Percentiles rank a stretch among this genome's conserved stretches.
These are phyloP conservation scores for Phialophora tarda DNA, from an alignment of 2,329 filamentous ascomycete genomes.

Conservation along the genomic window DNA sequence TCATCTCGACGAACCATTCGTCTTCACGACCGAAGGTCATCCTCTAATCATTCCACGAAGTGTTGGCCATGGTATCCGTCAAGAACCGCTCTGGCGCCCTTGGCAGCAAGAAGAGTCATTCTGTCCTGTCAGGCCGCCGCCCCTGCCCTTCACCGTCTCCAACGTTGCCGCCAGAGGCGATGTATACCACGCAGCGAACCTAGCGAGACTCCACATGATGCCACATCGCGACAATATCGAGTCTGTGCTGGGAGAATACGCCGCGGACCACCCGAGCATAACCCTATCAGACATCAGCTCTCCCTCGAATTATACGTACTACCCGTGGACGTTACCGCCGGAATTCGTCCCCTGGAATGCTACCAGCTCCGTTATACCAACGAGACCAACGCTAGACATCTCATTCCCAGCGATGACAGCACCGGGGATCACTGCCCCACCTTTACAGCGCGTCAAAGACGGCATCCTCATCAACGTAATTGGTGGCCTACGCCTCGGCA, in stretches of 20 bases:
- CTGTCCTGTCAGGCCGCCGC: slow-evolving; percentile 68
- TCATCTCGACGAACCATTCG: slow-evolving; percentile 80
- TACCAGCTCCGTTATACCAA: slow-evolving; percentile 73
- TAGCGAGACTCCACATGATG: slow-evolving; percentile 80
- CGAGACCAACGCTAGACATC: slow-evolving; percentile 73
- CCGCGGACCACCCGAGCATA: slow-evolving; percentile 60
- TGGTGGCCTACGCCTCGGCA: slow-evolving; percentile 61
- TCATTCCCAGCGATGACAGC: slow-evolving; percentile 66
- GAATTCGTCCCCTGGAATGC: slow-evolving; percentile 76
- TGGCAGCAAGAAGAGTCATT: slow-evolving; percentile 18
- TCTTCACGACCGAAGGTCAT: slow-evolving; percentile 96
- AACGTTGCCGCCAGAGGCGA: slow-evolving; percentile 78
- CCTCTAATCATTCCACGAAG: slow-evolving; percentile 79
- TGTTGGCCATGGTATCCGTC: slow-evolving; percentile 34
- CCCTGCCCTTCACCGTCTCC: slow-evolving; percentile 73
- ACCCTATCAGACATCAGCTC: slow-evolving; percentile 61
- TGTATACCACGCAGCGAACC: slow-evolving; percentile 84
- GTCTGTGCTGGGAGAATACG: slow-evolving; percentile 61
- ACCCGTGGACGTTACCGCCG: slow-evolving; percentile 88
- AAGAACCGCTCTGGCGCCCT: slow-evolving; percentile 27
- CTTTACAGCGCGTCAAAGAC: slow-evolving; percentile 62
- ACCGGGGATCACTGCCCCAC: slow-evolving; percentile 52
- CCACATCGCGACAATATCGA: slow-evolving; percentile 65
- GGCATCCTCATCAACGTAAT: slow-evolving; percentile 67
- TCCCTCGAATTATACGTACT: slow-evolving; percentile 79